Evolutionary conservation across 2,329 filamentous ascomycete genomes (phyloP).

Genomic region (Septoria linicola): DNA sequence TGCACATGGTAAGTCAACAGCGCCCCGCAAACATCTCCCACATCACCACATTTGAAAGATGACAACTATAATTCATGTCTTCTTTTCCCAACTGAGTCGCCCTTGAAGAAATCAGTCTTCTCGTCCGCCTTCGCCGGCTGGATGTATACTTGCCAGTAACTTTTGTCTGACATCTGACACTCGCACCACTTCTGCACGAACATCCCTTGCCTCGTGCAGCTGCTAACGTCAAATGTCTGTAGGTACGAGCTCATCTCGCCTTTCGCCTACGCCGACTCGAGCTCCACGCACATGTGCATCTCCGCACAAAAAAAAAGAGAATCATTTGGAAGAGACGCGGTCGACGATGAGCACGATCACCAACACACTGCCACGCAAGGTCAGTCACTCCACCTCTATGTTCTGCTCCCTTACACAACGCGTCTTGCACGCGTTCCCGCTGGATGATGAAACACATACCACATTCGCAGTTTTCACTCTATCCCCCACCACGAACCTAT

Average conservation of each 20-base stretch:
- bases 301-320: too few relatives aligned
- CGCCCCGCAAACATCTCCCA: too few relatives aligned
- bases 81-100: conserved; percentile 88
- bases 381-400: conserved; percentile 13
- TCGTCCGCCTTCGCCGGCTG: conserved; percentile 63
- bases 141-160: conserved; percentile 92
- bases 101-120: conserved; percentile 75
- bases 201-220: conserved; percentile 1
- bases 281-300: too few relatives aligned
- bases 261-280: too few relatives aligned
- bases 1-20: too few relatives aligned
- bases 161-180: conserved; percentile 63
- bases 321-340: too few relatives aligned
- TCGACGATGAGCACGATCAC: neutral
- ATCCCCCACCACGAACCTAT: conserved; percentile 45
- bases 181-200: conserved; percentile 9
- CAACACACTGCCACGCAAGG: neutral
- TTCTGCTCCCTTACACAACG: too few relatives aligned
- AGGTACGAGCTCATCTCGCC: too few relatives aligned
- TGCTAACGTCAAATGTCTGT: conserved; percentile 5
- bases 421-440: too few relatives aligned
- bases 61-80: conserved; percentile 69
- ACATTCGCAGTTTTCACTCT: conserved; percentile 88
- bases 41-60: conserved; percentile 58
- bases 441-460: conserved; percentile 52